Evolutionary conservation across 139 green algal genomes (phyloP).

Genomic region (Pseudopediastrum boryanum): DNA sequence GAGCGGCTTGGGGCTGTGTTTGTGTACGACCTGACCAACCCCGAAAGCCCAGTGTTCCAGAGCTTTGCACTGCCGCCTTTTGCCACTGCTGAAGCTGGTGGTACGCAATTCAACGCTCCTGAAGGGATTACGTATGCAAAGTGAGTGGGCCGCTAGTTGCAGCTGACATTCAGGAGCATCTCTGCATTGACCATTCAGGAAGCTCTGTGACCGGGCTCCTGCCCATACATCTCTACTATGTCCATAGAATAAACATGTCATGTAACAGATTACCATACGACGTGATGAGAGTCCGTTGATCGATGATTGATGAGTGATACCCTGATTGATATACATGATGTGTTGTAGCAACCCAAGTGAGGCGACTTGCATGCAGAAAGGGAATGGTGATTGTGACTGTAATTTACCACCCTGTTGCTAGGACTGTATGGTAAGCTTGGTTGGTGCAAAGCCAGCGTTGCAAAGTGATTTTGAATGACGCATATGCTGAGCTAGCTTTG

Average conservation of each 20-base stretch:
- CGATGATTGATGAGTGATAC: no score
- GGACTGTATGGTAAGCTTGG: neutral
- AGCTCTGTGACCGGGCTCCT: neutral
- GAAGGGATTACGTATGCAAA: conserved; percentile 16
- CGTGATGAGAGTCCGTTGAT: no score
- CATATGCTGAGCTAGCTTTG: neutral
- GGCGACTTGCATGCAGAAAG: no score
- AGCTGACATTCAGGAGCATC: neutral
- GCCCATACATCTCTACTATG: neutral
- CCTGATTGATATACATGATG: no score
- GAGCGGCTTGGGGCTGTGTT: conserved; percentile 17
- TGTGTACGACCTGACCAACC: conserved; percentile 29
- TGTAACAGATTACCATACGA: neutral
- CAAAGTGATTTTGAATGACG: neutral
- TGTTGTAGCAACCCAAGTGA: no score
- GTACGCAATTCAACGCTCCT: conserved; percentile 6
- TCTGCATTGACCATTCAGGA: neutral
- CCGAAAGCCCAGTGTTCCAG: neutral
- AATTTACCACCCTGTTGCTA: neutral
- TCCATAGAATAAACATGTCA: neutral
- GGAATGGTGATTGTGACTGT: no score
- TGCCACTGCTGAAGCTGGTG: neutral
- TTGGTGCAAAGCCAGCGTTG: neutral
- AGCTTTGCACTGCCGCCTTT: conserved; percentile 12
- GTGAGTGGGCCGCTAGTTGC: no score